These are phyloP conservation scores for Alternaria sp. DNA, from an alignment of 2,329 filamentous ascomycete species.

Conservation along the genomic window DNA sequence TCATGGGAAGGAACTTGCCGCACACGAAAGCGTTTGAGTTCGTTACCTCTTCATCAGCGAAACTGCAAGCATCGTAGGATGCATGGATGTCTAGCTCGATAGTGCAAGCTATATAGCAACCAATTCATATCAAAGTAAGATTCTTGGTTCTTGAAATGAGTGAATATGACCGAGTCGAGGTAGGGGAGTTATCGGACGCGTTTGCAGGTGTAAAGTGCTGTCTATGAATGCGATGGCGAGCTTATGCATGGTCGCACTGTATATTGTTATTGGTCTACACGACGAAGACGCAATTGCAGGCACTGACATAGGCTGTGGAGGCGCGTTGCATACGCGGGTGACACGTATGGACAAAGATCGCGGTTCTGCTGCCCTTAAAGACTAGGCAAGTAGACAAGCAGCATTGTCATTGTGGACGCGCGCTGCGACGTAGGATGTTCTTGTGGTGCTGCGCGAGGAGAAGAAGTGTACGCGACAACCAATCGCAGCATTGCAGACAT, in stretches of 20 bases:
- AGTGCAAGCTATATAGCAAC: neutral
- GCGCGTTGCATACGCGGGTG: neutral
- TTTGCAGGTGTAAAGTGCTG: neutral
- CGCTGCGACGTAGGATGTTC: neutral
- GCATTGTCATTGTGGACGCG: neutral
- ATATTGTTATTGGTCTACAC: no score
- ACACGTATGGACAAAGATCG: neutral
- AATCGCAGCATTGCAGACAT: neutral
- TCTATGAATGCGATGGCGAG: neutral
- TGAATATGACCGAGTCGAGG: neutral
- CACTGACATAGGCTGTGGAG: no score
- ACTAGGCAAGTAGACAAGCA: neutral
- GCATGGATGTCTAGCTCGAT: neutral
- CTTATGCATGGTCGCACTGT: neutral
- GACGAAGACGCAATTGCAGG: neutral
- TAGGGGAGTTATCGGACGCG: rapidly evolving
- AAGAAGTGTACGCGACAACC: neutral
- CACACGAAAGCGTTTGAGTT: neutral
- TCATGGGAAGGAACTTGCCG: neutral
- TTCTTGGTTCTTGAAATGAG: rapidly evolving
- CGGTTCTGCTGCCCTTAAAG: neutral
- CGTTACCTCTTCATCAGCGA: neutral
- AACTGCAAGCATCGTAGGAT: neutral
- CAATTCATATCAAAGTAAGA: neutral
- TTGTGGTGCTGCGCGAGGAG: no score